These are phyloP conservation scores for Ogataea saltuana DNA, from an alignment of 805 yeast species.

Conservation along the genomic window DNA sequence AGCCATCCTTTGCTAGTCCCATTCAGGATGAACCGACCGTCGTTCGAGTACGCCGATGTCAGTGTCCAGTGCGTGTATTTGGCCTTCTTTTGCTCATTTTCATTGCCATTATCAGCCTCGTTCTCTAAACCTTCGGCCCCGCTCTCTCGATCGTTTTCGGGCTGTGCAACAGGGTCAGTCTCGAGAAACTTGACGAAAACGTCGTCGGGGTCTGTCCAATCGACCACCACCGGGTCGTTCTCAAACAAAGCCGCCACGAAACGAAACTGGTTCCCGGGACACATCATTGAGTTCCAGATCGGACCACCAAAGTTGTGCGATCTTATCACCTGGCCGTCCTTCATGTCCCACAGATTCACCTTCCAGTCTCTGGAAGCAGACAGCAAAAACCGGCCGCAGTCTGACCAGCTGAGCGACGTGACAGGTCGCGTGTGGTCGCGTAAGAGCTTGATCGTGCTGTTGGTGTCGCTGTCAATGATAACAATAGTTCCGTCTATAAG, in stretches of 20 bases:
- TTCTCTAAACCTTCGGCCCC: conserved; percentile 19
- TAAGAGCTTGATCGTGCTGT: conserved; percentile 55
- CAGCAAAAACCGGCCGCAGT: conserved; percentile 65
- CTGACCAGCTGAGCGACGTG: conserved; percentile 75
- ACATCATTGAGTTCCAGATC: conserved; percentile 66
- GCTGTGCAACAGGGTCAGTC: conserved; percentile 24
- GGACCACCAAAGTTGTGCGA: conserved; percentile 63
- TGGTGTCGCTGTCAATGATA: conserved; percentile 72
- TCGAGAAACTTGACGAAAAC: conserved; percentile 11
- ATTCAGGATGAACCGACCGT: conserved; percentile 57
- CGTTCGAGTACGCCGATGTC: conserved; percentile 50
- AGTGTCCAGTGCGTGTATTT: conserved; percentile 43
- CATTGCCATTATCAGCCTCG: conserved; percentile 27
- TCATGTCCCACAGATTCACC: conserved; percentile 77
- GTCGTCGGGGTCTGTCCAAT: conserved; percentile 31
- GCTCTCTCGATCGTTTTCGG: conserved; percentile 5
- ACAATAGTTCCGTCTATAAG: conserved; percentile 70
- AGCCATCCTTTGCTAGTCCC: conserved; percentile 86
- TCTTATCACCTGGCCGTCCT: conserved; percentile 41
- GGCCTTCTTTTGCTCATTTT: background rate
- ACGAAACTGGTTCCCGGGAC: conserved; percentile 46
- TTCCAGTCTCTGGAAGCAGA: conserved; percentile 82
- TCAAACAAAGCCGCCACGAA: conserved; percentile 70
- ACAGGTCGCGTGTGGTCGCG: conserved; percentile 71
- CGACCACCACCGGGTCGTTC: conserved; percentile 56